These are phyloP conservation scores for Saposhnikovia divaricata DNA, from an alignment of 129 eudicot species.

Conservation along the genomic window DNA sequence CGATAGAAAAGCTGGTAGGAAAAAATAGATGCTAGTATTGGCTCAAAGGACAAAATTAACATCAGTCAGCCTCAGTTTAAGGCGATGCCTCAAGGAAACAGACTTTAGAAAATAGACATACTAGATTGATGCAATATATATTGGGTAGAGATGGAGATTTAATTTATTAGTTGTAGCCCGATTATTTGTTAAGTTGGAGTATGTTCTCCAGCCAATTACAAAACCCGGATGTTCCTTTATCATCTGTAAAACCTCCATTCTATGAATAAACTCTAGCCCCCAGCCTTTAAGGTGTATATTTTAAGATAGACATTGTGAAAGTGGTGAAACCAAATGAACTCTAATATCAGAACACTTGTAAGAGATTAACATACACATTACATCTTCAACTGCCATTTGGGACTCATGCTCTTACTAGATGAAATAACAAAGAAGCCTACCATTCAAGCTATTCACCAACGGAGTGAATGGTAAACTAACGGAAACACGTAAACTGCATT, in stretches of 20 bases:
- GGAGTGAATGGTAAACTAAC: too few relatives aligned
- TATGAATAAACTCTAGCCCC: slow-evolving; percentile 75
- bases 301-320: slow-evolving; percentile 61
- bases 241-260: slow-evolving; percentile 57
- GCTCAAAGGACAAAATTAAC: slow-evolving; percentile 21
- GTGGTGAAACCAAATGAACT: slow-evolving; percentile 61
- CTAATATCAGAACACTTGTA: slow-evolving; percentile 53
- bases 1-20: slow-evolving; percentile 21
- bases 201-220: slow-evolving; percentile 50
- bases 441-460: too few relatives aligned
- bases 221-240: slow-evolving; percentile 47
- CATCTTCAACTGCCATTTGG: slow-evolving; percentile 55
- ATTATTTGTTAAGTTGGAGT: slow-evolving; percentile 40
- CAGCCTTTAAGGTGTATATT: too few relatives aligned
- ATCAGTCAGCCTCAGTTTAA: slow-evolving; percentile 33
- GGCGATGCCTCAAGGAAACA: slow-evolving; percentile 45
- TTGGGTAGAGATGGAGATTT: slow-evolving; percentile 29
- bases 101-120: slow-evolving; percentile 77
- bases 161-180: slow-evolving; percentile 54
- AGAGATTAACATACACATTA: slow-evolving; percentile 50
- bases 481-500: too few relatives aligned
- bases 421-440: too few relatives aligned
- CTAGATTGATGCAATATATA: slow-evolving; percentile 53
- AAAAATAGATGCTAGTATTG: slow-evolving; percentile 16
- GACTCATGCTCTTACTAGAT: slow-evolving; percentile 24